Percentiles rank a stretch among this genome's conserved stretches.
Evolutionary conservation across 257 asterid species (phyloP).

Genomic region (Ligustrum vulgare): DNA sequence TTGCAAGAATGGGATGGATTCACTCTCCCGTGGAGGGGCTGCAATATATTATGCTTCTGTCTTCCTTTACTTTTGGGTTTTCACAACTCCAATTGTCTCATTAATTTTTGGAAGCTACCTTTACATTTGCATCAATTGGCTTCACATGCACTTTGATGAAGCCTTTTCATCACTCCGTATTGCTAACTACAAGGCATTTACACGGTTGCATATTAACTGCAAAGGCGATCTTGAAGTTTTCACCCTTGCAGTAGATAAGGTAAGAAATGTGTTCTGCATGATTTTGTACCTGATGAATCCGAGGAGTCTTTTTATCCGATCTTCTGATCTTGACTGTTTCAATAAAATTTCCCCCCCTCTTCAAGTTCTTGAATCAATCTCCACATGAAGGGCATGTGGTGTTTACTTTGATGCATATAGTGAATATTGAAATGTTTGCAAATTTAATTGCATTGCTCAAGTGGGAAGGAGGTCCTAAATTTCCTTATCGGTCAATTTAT

Average conservation of each 20-base stretch:
- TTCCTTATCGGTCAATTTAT: background rate
- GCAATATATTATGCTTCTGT: slow-evolving; percentile 88
- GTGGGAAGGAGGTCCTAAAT: background rate
- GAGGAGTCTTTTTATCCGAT: background rate
- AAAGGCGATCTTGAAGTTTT: slow-evolving; percentile 87
- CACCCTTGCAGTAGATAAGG: slow-evolving; percentile 99
- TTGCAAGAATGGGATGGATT: slow-evolving; percentile 85
- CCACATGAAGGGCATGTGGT: background rate
- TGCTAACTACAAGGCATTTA: slow-evolving; percentile 93
- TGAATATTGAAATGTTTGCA: background rate
- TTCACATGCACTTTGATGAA: slow-evolving; percentile 94
- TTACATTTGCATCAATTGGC: slow-evolving; percentile 93
- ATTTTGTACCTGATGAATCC: background rate
- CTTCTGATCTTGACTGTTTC: background rate
- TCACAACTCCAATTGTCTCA: slow-evolving; percentile 95
- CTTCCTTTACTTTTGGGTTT: slow-evolving; percentile 97
- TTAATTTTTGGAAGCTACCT: slow-evolving; percentile 95
- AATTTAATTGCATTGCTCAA: background rate
- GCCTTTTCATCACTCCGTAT: slow-evolving; percentile 97
- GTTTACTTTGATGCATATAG: background rate
- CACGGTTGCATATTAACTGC: slow-evolving; percentile 73
- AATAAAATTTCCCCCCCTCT: background rate
- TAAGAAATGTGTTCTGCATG: slow-evolving; percentile 19
- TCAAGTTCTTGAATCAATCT: background rate
- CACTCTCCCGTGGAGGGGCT: slow-evolving; percentile 79